These are phyloP conservation scores for Atkinsonella texensis DNA, from an alignment of 2,329 filamentous ascomycete genomes.

Conservation along the genomic window DNA sequence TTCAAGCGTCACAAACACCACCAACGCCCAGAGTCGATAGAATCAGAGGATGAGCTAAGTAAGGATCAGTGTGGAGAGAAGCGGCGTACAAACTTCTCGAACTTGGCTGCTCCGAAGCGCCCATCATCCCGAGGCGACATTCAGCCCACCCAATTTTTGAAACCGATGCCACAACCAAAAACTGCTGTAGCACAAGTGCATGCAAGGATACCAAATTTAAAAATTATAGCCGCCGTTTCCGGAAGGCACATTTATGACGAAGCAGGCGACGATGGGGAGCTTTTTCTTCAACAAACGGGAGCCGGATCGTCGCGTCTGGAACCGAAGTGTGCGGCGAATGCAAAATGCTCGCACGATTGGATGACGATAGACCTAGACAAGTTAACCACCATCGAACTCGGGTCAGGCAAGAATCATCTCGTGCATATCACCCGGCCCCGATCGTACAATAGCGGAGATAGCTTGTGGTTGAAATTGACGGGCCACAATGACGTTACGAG, in stretches of 20 bases:
- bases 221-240: constrained; percentile 14
- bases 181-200: background rate
- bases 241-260: constrained; percentile 9
- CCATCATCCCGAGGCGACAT: constrained; percentile 16
- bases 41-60: constrained; percentile 21
- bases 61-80: constrained; percentile 6
- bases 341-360: constrained; percentile 2
- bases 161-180: background rate
- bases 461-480: constrained; percentile 14
- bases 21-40: constrained; percentile 7
- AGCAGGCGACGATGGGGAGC: background rate
- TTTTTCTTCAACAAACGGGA: constrained; percentile 4
- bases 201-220: background rate
- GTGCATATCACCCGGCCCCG: constrained; percentile 14
- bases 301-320: background rate
- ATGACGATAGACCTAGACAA: constrained; percentile 5
- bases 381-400: constrained; percentile 8
- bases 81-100: constrained; percentile 8
- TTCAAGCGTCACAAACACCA: constrained; percentile 9
- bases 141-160: constrained; percentile 11
- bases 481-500: background rate
- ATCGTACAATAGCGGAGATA: background rate
- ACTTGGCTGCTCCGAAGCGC: background rate
- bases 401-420: constrained; percentile 9
- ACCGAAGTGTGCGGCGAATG: background rate